A percentile compares a stretch with the other conserved stretches of the same genome.
Conservation (phyloP, 73 alveolate genomes). For the Loxodes magnus region DNA sequence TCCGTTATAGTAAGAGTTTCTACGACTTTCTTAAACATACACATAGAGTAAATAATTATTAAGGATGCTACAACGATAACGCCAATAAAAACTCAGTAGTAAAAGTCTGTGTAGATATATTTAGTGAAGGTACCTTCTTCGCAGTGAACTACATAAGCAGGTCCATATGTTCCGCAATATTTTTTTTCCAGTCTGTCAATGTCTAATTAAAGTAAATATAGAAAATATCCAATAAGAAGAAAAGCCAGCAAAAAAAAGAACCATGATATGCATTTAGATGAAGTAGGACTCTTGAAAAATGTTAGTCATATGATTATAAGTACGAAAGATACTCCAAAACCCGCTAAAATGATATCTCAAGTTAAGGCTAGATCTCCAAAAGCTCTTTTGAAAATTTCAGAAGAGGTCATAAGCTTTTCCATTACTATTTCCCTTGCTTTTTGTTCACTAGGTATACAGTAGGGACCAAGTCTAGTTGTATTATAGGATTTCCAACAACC, state of each 20-base stretch:
- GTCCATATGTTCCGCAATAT: background rate
- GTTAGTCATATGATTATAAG: background rate
- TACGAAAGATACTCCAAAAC: conserved; percentile 1
- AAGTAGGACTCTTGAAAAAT: background rate
- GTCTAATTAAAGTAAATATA: conserved; percentile 6
- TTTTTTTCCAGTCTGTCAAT: background rate
- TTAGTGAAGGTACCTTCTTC: background rate
- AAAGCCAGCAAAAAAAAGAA: too few relatives aligned
- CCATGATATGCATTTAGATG: background rate
- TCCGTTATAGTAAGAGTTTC: too few relatives aligned
- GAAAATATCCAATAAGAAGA: background rate
- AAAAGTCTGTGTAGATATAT: too few relatives aligned
- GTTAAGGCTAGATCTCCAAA: conserved; percentile 7
- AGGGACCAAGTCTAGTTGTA: conserved; percentile 1
- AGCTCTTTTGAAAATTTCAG: conserved; percentile 2
- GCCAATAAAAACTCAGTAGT: too few relatives aligned
- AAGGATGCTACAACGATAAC: too few relatives aligned
- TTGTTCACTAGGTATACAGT: conserved; percentile 2
- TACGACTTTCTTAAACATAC: too few relatives aligned
- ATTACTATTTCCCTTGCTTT: conserved; percentile 1
- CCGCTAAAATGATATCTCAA: background rate
- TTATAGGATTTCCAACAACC: conserved; percentile 9
- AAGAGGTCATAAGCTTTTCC: background rate
- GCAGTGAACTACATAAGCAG: background rate
- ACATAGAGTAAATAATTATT: too few relatives aligned